Base-by-base conservation (phyloP, 2,329 filamentous ascomycete genomes). In the Coniochaeta pulveracea region DNA sequence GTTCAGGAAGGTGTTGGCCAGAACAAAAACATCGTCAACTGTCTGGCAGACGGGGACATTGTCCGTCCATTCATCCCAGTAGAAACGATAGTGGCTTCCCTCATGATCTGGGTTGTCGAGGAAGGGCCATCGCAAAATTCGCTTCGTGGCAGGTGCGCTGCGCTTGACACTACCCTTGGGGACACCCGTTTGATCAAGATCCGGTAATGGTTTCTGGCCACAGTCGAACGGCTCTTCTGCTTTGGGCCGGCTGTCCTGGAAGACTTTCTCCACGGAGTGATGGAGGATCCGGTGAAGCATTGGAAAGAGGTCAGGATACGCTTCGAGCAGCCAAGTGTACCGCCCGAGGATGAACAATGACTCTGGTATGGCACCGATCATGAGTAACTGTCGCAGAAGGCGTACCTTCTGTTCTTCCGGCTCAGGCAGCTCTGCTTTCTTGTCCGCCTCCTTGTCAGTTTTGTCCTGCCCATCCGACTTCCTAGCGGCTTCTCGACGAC, bases 31-130 rank as follows among this genome's bases (percentile, higher is more conserved):
- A 50, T 98, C 91, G 40, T 95, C 85, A 5, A 94, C 76, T 2
- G 68, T 82, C 52, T 93, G 88, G 50, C 91, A 98, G 14, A 94
- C 62, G 1, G 91, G 93, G 28, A 98, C 69, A 42, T 91, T 93
- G 55, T 96, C 89, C 3, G 78, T 70, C 91, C 91, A 98, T 45
- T 96, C 91, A 38, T 94, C 86, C 78, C 91, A 95, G 55, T 98
- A 98, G 52, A 93, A 96, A 21, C 82, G 76, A 53, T 95, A 96
- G 34, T 82, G 73, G n/a, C 71, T 69, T 14, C 79, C 78, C 44
- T 86, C 84, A 35, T 77, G 78, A 47, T 91, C 84, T 41, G 69
- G 69, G 43, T 75, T 78, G 45, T 94, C 88, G 5, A 85, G 75
- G 46, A 81, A 80, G 4, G 86, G 82, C 89, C 89, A 95, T 40